These are phyloP conservation scores for Suillus plorans DNA, from an alignment of 768 basidiomycete species.

Conservation along the genomic window DNA sequence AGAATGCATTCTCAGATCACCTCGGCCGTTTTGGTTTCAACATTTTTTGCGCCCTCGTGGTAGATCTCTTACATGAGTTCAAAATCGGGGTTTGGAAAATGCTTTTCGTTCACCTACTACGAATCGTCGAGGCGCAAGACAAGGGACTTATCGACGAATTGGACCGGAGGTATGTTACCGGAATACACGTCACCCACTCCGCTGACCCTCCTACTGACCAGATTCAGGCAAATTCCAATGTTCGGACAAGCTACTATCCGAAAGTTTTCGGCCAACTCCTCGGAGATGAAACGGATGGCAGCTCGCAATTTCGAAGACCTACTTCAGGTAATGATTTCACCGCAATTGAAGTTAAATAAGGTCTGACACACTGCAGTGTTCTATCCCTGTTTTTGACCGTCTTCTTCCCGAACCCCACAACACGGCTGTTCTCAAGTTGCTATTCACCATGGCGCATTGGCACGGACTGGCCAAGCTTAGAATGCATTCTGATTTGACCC, in stretches of 20 bases:
- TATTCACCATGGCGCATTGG: conserved; percentile 4
- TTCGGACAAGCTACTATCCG: conserved; percentile 34
- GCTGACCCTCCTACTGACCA: not conserved
- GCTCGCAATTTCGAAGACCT: conserved; percentile 34
- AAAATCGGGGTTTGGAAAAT: conserved; percentile 39
- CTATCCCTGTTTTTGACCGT: conserved; percentile 32
- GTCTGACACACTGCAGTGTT: conserved; percentile 17
- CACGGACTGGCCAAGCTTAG: conserved; percentile 12
- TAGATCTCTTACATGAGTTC: conserved; percentile 40
- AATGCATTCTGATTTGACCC: not conserved
- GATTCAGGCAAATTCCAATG: conserved; percentile 10
- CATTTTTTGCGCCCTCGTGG: conserved; percentile 25
- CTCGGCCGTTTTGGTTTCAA: conserved; percentile 21
- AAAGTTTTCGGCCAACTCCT: conserved; percentile 28
- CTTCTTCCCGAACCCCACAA: conserved; percentile 13
- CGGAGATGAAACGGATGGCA: conserved; percentile 22
- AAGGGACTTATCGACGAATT: not conserved
- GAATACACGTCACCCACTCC: no score
- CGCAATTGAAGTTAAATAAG: not conserved
- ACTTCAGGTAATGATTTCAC: conserved; percentile 19
- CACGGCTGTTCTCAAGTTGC: conserved; percentile 9
- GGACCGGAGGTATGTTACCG: not conserved
- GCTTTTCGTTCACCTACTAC: conserved; percentile 34
- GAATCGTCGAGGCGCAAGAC: conserved; percentile 18
- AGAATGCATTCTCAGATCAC: conserved; percentile 38